Conservation (phyloP, 176 grass and related monocot species). For the Musa beccarii region DNA sequence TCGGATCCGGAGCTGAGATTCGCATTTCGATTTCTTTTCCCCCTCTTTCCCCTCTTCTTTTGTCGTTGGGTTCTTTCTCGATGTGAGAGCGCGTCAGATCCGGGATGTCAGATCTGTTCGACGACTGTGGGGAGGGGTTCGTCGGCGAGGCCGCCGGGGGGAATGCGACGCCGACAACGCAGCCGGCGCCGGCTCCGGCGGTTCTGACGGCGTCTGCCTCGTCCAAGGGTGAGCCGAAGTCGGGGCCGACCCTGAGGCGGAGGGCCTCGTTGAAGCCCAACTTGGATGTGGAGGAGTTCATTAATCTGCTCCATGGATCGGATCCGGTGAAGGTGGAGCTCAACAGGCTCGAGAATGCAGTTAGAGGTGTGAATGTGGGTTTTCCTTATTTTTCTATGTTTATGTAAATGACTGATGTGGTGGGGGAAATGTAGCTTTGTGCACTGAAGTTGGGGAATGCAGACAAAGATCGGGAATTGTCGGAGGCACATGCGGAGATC, state of each 20-base stretch:
- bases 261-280: conserved; percentile 51
- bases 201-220: background rate
- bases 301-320: conserved; percentile 94
- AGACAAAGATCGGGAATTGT: conserved; percentile 90
- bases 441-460: background rate
- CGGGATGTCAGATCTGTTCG: conserved; percentile 48
- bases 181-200: background rate
- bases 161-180: background rate
- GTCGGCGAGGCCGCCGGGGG: background rate
- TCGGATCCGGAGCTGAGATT: background rate
- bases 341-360: conserved; percentile 89
- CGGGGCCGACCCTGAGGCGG: conserved; percentile 24
- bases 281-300: conserved; percentile 94
- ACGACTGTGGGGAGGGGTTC: conserved; percentile 8
- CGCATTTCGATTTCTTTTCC: background rate
- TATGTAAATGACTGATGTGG: background rate
- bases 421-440: no score
- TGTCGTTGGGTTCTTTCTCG: background rate
- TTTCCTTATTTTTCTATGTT: background rate
- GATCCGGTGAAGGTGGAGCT: conserved; percentile 92
- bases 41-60: background rate
- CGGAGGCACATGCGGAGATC: conserved; percentile 83
- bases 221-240: conserved; percentile 18
- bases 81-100: conserved; percentile 7
- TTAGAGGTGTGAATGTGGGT: conserved; percentile 44